These are phyloP conservation scores for Centrapalus pauciflorus DNA, from an alignment of 129 eudicot genomes.

Conservation along the genomic window DNA sequence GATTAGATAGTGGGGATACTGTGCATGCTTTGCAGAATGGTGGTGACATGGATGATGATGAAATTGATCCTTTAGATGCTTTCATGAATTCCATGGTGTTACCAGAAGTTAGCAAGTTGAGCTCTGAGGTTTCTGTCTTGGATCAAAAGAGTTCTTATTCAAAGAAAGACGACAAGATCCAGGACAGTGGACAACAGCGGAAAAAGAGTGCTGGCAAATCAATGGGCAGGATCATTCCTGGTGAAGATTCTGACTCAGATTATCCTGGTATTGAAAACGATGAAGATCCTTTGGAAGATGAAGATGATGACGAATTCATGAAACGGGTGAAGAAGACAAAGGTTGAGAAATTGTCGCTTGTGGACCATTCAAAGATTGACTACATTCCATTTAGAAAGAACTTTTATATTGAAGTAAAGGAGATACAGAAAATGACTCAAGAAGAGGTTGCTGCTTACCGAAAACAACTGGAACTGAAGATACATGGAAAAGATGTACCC, in stretches of 20 bases:
- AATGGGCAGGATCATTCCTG: slow-evolving; percentile 74
- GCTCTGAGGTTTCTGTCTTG: slow-evolving; percentile 21
- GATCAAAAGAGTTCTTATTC: slow-evolving; percentile 24
- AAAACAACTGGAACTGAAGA: slow-evolving; percentile 59
- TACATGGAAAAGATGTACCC: slow-evolving; percentile 79
- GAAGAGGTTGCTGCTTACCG: slow-evolving; percentile 65
- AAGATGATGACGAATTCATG: slow-evolving; percentile 81
- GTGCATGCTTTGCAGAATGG: slow-evolving; percentile 28
- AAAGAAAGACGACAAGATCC: slow-evolving; percentile 37
- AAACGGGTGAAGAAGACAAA: slow-evolving; percentile 80
- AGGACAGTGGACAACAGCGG: slow-evolving; percentile 12
- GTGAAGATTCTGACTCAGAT: slow-evolving; percentile 70
- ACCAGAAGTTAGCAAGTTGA: slow-evolving; percentile 76
- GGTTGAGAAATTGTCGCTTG: slow-evolving; percentile 61
- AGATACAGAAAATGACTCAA: slow-evolving; percentile 48
- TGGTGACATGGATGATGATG: slow-evolving; percentile 44
- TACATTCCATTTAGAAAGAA: slow-evolving; percentile 63
- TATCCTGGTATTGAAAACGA: slow-evolving; percentile 46
- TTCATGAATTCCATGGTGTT: slow-evolving; percentile 79
- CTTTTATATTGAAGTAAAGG: slow-evolving; percentile 68
- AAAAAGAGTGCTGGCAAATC: slow-evolving; percentile 42
- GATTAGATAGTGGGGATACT: slow-evolving; percentile 29
- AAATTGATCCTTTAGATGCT: slow-evolving; percentile 83
- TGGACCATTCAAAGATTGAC: slow-evolving; percentile 72
- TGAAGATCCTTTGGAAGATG: slow-evolving; percentile 58